Evolutionary conservation across 2,329 filamentous ascomycete genomes (phyloP).

Genomic region (Fusarium clavum): DNA sequence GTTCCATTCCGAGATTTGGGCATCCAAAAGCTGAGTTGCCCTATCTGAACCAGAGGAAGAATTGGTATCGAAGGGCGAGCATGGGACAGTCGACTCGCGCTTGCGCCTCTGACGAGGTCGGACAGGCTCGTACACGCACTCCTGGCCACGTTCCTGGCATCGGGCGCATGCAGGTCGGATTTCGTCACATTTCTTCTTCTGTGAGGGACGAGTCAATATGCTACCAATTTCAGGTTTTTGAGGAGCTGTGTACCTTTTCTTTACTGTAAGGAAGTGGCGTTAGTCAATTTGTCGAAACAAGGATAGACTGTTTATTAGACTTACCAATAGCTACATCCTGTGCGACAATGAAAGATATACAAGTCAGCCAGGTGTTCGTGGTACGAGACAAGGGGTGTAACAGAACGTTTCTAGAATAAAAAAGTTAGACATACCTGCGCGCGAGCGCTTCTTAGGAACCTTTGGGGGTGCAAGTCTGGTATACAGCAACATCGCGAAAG

Average conservation of each 20-base stretch:
- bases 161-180: constrained; percentile 62
- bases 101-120: constrained; percentile 55
- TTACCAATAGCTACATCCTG: constrained; percentile 66
- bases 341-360: constrained; percentile 20
- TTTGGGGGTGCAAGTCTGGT: constrained; percentile 69
- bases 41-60: constrained; percentile 39
- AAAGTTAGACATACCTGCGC: constrained; percentile 50
- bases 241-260: constrained; percentile 57
- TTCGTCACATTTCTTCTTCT: constrained; percentile 72
- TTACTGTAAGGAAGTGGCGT: constrained; percentile 54
- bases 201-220: constrained; percentile 19
- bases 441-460: constrained; percentile 68
- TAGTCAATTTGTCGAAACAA: constrained; percentile 17
- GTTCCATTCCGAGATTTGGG: constrained; percentile 20
- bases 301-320: constrained; percentile 34
- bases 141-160: constrained; percentile 61
- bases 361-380: constrained; percentile 17
- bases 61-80: constrained; percentile 34
- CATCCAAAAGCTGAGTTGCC: constrained; percentile 27
- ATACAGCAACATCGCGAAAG: constrained; percentile 65
- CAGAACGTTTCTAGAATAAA: constrained; percentile 13
- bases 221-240: not conserved
- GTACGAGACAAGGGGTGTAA: constrained; percentile 14
- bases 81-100: constrained; percentile 41
- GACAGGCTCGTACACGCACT: constrained; percentile 64